Evolutionary conservation across 352 stramenopile species (phyloP), one percentile per base, ranked within the genome.

Genomic region (Globisporangium mamillatum): DNA sequence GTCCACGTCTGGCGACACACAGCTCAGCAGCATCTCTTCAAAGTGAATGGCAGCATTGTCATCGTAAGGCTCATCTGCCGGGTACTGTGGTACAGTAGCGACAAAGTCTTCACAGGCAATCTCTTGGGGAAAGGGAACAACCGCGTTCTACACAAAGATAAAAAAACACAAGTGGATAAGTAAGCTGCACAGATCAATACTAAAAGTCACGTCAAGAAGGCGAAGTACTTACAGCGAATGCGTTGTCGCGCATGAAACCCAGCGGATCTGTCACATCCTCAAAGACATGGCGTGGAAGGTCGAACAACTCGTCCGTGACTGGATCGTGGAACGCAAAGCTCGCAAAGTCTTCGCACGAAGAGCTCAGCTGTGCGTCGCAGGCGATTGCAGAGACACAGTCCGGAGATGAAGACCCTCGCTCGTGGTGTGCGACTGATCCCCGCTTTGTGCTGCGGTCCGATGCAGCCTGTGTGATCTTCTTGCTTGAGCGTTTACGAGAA

Each of bases 281-380:
- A 7, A 71, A 67, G 7, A 71, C 52, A 16, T 67, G 41, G 27
- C 66, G 66, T n/a, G 66, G 66, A 16, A 71, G 38, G 5, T 67
- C 66, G 20, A 71, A 71, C 9, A 71, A 32, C 44, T 71, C 50
- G 3, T 60, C 46, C 1, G 50, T 29, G 1, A 67, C 60, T 50
- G 66, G 66, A 24, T 71, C 52, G 38, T 64, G 56, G 41, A 65
- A 58, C 36, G 57, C 57, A 65, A 70, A 70, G 34, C 53, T 70
- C 10, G 57, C 29, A 56, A 70, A 70, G 36, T 70, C 65, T 18
- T 70, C 65, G 34, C 60, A 70, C 24, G 59, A 34, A 24, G 53
- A 38, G 20, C 34, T 34, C 34, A 63, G 38, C 0, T 55, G n/a
- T 7, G 60, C 25, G 38, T 64, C 60, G 9, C 36, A 44, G n/a